These are phyloP conservation scores for Termitomyces sp. DNA, from an alignment of 768 basidiomycete genomes.

Conservation along the genomic window DNA sequence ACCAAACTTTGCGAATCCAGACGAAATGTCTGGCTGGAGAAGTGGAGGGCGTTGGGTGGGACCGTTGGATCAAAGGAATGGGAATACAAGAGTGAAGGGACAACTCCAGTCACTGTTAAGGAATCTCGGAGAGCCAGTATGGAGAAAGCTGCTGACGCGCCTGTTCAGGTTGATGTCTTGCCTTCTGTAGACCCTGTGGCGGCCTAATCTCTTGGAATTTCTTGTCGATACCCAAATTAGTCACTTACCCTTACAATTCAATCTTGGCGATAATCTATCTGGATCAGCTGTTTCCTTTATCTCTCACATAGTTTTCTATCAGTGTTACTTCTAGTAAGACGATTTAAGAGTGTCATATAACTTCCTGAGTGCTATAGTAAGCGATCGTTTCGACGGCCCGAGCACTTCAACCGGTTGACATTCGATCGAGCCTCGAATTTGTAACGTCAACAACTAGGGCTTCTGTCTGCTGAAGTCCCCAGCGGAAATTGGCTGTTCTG, in stretches of 20 bases:
- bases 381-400: too few species aligned
- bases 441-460: too few species aligned
- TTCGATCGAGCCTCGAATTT: too few species aligned
- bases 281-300: too few species aligned
- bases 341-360: too few species aligned
- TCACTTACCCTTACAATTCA: not conserved
- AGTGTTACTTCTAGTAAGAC: too few species aligned
- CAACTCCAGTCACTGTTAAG: not conserved
- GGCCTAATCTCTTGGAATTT: not conserved
- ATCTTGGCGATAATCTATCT: not conserved
- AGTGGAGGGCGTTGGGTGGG: slow-evolving; percentile 69
- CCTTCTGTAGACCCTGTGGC: not conserved
- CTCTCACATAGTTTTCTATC: too few species aligned
- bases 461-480: too few species aligned
- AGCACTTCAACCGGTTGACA: too few species aligned
- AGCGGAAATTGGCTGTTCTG: too few species aligned
- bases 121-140: not conserved
- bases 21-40: slow-evolving; percentile 43
- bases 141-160: not conserved
- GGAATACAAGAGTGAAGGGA: slow-evolving; percentile 54
- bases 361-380: too few species aligned
- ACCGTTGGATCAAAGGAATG: slow-evolving; percentile 73
- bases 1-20: slow-evolving; percentile 51
- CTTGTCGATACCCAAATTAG: not conserved
- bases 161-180: not conserved